These are phyloP conservation scores for Suhomyces canberraensis DNA, from an alignment of 805 yeast species.

Conservation along the genomic window DNA sequence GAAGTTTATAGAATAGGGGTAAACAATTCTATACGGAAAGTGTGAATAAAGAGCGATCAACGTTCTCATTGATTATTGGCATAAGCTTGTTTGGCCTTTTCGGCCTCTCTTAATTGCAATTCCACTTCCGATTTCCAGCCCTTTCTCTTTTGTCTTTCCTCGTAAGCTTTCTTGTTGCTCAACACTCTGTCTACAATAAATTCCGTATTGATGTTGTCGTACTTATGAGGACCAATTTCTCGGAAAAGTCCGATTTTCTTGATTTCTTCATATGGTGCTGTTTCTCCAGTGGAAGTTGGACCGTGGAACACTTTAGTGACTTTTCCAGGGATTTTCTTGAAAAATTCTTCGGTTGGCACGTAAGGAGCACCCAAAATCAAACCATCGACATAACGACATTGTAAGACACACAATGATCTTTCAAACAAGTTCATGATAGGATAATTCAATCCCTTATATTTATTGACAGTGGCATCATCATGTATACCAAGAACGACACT, in stretches of 20 bases:
- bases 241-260: conserved; percentile 33
- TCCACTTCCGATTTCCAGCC: conserved; percentile 69
- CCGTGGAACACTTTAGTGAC: conserved; percentile 53
- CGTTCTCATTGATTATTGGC: background rate
- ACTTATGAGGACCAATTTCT: conserved; percentile 52
- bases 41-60: too few species aligned
- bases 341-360: conserved; percentile 39
- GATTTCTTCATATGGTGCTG: conserved; percentile 38
- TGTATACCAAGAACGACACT: conserved; percentile 66
- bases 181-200: conserved; percentile 76
- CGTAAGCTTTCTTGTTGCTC: conserved; percentile 63
- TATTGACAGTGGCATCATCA: conserved; percentile 55
- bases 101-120: conserved; percentile 23
- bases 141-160: conserved; percentile 82
- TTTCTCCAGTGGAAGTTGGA: conserved; percentile 41
- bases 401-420: conserved; percentile 81
- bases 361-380: conserved; percentile 70
- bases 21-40: too few species aligned
- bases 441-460: conserved; percentile 56
- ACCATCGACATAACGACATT: conserved; percentile 81
- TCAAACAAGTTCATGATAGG: conserved; percentile 89
- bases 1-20: too few species aligned
- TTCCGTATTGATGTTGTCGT: conserved; percentile 61
- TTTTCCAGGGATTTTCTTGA: conserved; percentile 37
- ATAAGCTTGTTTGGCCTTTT: conserved; percentile 4